Conservation (phyloP, 2,329 filamentous ascomycete species). For the Fusarium transvaalense region DNA sequence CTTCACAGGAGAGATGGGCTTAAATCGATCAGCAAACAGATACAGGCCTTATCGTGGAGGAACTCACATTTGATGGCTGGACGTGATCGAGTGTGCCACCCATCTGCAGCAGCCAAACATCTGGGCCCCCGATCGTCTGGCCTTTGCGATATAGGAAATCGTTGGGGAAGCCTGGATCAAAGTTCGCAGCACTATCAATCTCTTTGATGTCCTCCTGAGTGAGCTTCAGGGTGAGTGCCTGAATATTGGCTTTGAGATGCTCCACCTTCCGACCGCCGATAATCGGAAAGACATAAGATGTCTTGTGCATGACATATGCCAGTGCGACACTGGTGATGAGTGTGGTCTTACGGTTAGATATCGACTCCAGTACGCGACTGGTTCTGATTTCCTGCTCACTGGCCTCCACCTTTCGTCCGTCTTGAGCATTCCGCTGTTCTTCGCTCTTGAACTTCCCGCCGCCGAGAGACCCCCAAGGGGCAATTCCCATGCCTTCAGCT, state of each 20-base stretch:
- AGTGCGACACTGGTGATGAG: conserved; percentile 68
- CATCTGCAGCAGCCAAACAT: conserved; percentile 61
- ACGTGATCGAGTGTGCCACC: conserved; percentile 67
- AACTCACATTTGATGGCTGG: conserved; percentile 53
- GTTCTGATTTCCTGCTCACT: conserved; percentile 66
- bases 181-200: conserved; percentile 71
- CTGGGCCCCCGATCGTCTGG: conserved; percentile 54
- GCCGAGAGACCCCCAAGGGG: conserved; percentile 70
- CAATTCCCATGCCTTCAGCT: conserved; percentile 63
- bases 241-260: conserved; percentile 77
- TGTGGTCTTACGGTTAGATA: conserved; percentile 61
- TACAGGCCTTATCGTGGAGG: background rate
- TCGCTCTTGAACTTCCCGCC: conserved; percentile 61
- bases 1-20: conserved; percentile 59
- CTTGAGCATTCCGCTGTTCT: conserved; percentile 51
- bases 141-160: conserved; percentile 66
- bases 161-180: conserved; percentile 76
- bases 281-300: conserved; percentile 79
- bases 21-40: conserved; percentile 6
- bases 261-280: conserved; percentile 77
- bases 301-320: conserved; percentile 80
- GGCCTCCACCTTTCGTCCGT: conserved; percentile 56
- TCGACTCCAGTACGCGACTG: conserved; percentile 61
- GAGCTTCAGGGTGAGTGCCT: conserved; percentile 72
- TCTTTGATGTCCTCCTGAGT: conserved; percentile 72